These are phyloP conservation scores for Fraxinus ornus DNA, from an alignment of 305 asterid species.

Conservation along the genomic window DNA sequence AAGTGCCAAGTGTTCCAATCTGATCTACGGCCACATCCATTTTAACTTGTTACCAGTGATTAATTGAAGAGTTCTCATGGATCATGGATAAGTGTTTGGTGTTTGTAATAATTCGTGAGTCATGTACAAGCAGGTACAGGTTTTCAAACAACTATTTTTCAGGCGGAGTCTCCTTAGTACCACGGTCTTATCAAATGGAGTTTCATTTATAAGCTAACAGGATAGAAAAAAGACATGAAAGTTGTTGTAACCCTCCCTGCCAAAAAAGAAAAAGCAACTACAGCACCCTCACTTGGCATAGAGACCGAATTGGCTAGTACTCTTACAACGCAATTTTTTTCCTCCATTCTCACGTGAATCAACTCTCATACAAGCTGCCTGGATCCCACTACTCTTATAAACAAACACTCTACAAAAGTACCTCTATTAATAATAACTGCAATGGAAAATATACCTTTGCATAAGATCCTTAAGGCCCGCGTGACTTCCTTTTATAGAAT, in stretches of 20 bases:
- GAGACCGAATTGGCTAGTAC: not conserved
- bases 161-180: not conserved
- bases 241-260: slow-evolving; percentile 10
- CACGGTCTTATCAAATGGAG: not conserved
- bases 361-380: slow-evolving; percentile 3
- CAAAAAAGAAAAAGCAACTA: slow-evolving; percentile 9
- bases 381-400: slow-evolving; percentile 7
- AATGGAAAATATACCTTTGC: slow-evolving; percentile 53
- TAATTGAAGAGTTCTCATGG: slow-evolving; percentile 1
- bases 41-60: slow-evolving; percentile 15
- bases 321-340: slow-evolving; percentile 3
- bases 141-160: slow-evolving; percentile 13
- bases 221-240: slow-evolving; percentile 3
- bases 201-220: not conserved
- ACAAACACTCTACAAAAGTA: not conserved
- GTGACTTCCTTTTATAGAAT: slow-evolving; percentile 90
- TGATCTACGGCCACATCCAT: slow-evolving; percentile 3
- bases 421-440: not conserved
- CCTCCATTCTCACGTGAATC: slow-evolving; percentile 13
- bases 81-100: not conserved
- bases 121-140: not conserved
- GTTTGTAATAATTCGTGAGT: not conserved
- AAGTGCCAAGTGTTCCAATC: not conserved
- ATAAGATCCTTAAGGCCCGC: slow-evolving; percentile 74
- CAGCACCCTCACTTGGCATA: not conserved